These are phyloP conservation scores for Tulasnella sp. DNA, from an alignment of 768 basidiomycete genomes.

Conservation along the genomic window DNA sequence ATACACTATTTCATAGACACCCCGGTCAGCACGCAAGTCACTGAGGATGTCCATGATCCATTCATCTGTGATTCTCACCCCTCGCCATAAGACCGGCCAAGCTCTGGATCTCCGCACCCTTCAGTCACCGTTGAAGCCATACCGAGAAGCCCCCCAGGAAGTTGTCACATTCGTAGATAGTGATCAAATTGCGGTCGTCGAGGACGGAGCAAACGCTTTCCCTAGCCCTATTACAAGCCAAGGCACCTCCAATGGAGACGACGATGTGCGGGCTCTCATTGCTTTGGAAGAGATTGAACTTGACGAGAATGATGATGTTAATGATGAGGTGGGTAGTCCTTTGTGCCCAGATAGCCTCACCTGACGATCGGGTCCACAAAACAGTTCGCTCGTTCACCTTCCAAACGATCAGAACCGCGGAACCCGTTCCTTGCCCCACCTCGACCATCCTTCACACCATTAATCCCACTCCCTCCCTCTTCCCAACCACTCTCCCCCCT, in stretches of 20 bases:
- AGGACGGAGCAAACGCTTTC: background rate
- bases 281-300: constrained; percentile 14
- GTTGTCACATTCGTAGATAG: constrained; percentile 11
- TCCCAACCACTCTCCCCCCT: background rate
- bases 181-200: constrained; percentile 13
- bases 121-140: constrained; percentile 35
- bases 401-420: background rate
- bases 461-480: background rate
- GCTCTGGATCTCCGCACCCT: constrained; percentile 37
- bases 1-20: constrained; percentile 25
- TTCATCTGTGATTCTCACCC: constrained; percentile 60
- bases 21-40: constrained; percentile 30
- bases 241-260: background rate
- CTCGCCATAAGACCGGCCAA: constrained; percentile 30
- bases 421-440: background rate
- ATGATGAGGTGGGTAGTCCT: background rate
- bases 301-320: background rate
- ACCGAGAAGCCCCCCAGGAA: constrained; percentile 2
- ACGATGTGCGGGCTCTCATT: constrained; percentile 2
- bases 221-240: background rate
- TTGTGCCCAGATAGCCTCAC: background rate
- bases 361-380: background rate
- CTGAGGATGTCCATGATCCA: constrained; percentile 66
- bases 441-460: background rate
- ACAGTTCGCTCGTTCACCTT: background rate